Base-by-base conservation (phyloP, 495 filamentous ascomycete genomes). In the Aspergillus ostianus region DNA sequence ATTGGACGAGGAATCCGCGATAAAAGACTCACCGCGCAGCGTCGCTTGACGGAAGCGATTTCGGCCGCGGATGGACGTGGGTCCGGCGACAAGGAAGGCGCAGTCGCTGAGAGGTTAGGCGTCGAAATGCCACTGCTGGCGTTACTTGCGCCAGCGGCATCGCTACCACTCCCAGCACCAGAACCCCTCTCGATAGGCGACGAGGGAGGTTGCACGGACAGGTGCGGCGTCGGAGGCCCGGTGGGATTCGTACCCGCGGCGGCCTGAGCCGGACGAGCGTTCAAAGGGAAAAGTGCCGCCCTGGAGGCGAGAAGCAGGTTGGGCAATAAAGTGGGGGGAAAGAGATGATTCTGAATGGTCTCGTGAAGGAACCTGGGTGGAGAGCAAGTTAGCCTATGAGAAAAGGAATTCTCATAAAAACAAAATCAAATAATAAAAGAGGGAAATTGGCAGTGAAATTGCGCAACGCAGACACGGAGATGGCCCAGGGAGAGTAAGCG, bases 281-380 rank as follows among this genome's bases (percentile, higher is more conserved):
- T 93, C 75, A 87, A 84, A 27, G 93, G 92, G 70, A 96, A 96
- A 47, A 96, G 74, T 55, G 87, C 80, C 52, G 81, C 83, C 70
- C 93, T 86, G 65, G 85, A 79, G 57, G 80, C 82, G 67, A 85
- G 84, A 60, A 98, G 86, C 58, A 92, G 77, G 63, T 84, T 81
- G 72, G 91, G 90, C 55, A 94, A 80, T 65, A 86, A 80, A 58
- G 81, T 74, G 54, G 90, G 82, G 74, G 86, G 83, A 23, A 89
- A 76, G 58, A 95, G 70, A 66, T 84, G 77, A 54, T 80, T 79
- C 61, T 82, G 77, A 63, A 96, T 82, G 64, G 82, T 82, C 71
- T 89, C 79, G 57, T 87, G 88, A 62, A 96, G 82, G 61, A 93
- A 85, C 77, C 90, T 92, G 71, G 23, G 75, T 77, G 48, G 58